Base-by-base conservation (phyloP, 176 grass and related monocot genomes). In the Carex parvula region DNA sequence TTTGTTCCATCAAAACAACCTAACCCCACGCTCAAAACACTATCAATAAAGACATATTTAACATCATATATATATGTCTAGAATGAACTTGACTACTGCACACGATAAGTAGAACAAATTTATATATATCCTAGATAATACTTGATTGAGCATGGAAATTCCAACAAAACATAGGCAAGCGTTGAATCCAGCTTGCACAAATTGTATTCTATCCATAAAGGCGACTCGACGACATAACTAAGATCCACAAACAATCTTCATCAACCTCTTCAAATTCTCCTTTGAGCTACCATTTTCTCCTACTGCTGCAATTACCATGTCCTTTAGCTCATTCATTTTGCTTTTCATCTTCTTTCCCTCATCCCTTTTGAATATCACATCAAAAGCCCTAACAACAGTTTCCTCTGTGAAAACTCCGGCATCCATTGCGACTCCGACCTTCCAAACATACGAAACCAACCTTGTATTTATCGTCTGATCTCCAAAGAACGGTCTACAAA, bases 401-500 rank as follows among this genome's bases (percentile, higher is more conserved):
- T 80, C 26, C 48, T 79, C 55, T 1, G 82, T 84, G 17, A 89
- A 60, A 41, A 54, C 39, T 21, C 76, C 74, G 18, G 26, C 82
- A 41, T 85, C 87, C 21, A 85, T 0, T 1, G 15, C 12, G 5
- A 81, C 83, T 2, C 87, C 87, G 3, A 82, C 64, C 20, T 70
- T 57, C 87, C 87, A 89, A 8, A 76, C 87, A 17, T 72, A n/a
- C 0, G 73, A 79, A 44, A 85, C 35, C 29, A 26, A 22, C 74
- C 87, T 80, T 17, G 64, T 74, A 70, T 85, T 89, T 13, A 84
- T 37, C 0, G 0, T 60, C 22, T 89, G 82, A 68, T 89, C 83
- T 24, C 62, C 87, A 1, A 84, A 85, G 64, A 85, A 85, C 7
- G 87, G 71, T 21, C 87, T 75, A 56, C 82, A 85, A 60, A 89